Evolutionary conservation across 108 stramenopile species (phyloP), one percentile per base, ranked within the genome.

Genomic region (Discostella pseudostelligera): DNA sequence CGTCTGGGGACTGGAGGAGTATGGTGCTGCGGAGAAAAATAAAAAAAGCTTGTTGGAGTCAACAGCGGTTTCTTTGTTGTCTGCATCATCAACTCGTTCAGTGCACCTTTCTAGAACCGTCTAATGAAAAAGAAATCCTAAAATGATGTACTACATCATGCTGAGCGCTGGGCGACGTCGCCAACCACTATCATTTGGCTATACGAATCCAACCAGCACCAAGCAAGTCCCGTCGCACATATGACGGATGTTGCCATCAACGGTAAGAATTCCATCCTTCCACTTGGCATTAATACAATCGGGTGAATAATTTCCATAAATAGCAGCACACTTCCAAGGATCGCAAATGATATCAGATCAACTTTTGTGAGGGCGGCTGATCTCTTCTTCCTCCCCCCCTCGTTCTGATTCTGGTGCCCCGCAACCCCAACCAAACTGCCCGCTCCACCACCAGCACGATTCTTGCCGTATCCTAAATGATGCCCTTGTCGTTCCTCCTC

Each of bases 181-280:
- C 3, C 32, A n/a, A n/a, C n/a, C n/a, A n/a, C n/a, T 39, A 36
- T 39, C 55, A 56, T 56, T n/a, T 39, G 55, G 0, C 55, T 56
- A 21, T 58, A 39, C 17, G 80, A 81, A 42, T 67, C 43, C 11
- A 72, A 45, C 87, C 87, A 88, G 57, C 87, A 86, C 25, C 57
- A 68, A 10, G 86, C 54, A 13, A 92, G 70, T 20, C 90, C 90
- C 17, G 75, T 39, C 8, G 88, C 85, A 62, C 87, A 86, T 14
- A 74, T 26, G 11, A 88, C 69, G 24, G 84, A 85, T 58, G 88
- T 89, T 24, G 83, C 51, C 81, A 89, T 80, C 9, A 93, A 68
- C 6, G 92, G 92, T 19, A 89, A 58, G 62, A 93, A 93, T 66
- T 93, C 88, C 61, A 88, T 70, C 29, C 61, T 69, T 8, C 74